Evolutionary conservation across 2,329 filamentous ascomycete genomes (phyloP).

Genomic region (Calonectria leucothoes): DNA sequence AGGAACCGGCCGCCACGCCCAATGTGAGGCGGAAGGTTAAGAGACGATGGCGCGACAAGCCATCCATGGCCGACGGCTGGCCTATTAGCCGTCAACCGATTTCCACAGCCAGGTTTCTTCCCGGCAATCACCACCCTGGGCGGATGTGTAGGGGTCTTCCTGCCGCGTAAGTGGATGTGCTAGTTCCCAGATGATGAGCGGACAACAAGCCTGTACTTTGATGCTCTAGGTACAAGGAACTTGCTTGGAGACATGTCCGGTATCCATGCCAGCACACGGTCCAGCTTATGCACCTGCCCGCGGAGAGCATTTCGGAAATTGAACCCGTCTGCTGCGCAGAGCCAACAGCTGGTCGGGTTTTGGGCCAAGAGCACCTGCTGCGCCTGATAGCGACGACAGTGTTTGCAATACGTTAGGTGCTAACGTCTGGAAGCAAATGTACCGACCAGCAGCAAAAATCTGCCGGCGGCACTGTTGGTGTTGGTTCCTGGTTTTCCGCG

Average conservation of each 20-base stretch:
- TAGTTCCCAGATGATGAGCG: conserved; percentile 26
- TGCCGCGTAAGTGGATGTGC: conserved; percentile 8
- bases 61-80: background rate
- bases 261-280: conserved; percentile 33
- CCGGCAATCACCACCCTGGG: background rate
- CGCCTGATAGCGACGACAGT: conserved; percentile 35
- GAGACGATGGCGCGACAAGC: background rate
- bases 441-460: conserved; percentile 29
- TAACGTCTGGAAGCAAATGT: conserved; percentile 6
- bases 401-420: conserved; percentile 11
- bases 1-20: conserved; percentile 10
- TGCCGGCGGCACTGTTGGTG: conserved; percentile 29
- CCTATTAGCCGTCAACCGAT: background rate
- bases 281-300: conserved; percentile 37
- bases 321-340: conserved; percentile 18
- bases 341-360: conserved; percentile 30
- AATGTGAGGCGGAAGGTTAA: conserved; percentile 10
- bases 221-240: conserved; percentile 16
- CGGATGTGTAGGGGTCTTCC: background rate
- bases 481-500: conserved; percentile 23
- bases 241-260: conserved; percentile 11
- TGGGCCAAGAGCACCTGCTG: conserved; percentile 24
- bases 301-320: conserved; percentile 32
- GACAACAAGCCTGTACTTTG: conserved; percentile 22
- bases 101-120: background rate